Conservation (phyloP, 2,329 filamentous ascomycete species). For the Verticillium zaregamsianum region DNA sequence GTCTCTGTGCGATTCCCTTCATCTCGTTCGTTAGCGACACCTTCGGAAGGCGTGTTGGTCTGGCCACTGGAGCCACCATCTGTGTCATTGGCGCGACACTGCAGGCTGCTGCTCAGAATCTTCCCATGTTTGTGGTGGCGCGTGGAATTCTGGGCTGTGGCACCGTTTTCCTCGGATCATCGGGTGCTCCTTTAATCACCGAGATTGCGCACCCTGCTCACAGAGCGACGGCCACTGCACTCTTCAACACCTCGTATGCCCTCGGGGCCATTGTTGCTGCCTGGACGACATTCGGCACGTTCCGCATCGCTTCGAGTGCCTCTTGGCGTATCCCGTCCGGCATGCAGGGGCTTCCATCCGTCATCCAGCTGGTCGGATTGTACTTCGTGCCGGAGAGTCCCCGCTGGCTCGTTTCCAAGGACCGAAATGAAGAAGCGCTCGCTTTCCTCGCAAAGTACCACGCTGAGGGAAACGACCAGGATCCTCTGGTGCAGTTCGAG, state of each 20-base stretch:
- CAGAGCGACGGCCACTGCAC: conserved; percentile 22
- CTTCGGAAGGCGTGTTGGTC: neutral
- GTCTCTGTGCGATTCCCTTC: neutral
- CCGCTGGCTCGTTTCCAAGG: conserved; percentile 25
- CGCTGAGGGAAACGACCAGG: conserved; percentile 44
- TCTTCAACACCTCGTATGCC: conserved; percentile 30
- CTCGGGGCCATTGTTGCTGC: conserved; percentile 32
- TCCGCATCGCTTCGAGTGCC: conserved; percentile 4
- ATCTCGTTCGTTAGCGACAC: neutral
- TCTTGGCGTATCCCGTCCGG: conserved; percentile 1
- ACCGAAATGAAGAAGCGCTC: conserved; percentile 25
- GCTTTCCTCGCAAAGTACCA: conserved; percentile 35
- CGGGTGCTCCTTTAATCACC: conserved; percentile 2
- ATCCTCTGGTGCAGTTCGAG: conserved; percentile 41
- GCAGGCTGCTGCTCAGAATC: conserved; percentile 37
- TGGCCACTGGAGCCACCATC: neutral
- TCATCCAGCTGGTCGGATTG: conserved; percentile 2
- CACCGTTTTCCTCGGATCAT: neutral
- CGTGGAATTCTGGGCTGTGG: conserved; percentile 38
- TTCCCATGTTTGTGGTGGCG: conserved; percentile 37
- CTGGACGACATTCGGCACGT: conserved; percentile 32
- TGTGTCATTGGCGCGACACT: conserved; percentile 26
- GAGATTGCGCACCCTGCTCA: conserved; percentile 12
- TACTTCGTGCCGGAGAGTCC: conserved; percentile 24
- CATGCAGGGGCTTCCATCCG: conserved; percentile 1